These are phyloP conservation scores for Tremella mesenterica DNA, from an alignment of 768 basidiomycete genomes.

Conservation along the genomic window DNA sequence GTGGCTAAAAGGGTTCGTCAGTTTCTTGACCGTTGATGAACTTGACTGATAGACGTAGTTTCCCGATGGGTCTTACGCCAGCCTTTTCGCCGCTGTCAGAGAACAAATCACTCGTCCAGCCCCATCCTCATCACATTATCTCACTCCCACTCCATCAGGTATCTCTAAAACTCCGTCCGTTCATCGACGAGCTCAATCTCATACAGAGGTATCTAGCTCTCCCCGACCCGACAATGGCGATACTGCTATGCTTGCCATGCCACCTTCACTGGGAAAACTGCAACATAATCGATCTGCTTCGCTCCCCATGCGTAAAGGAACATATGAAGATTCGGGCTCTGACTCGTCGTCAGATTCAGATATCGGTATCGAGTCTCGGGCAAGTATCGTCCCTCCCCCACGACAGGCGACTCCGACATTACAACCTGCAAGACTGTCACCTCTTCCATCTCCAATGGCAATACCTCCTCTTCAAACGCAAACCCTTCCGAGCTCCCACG, in stretches of 20 bases:
- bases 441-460: background rate
- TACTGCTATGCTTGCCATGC: background rate
- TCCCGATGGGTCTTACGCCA: constrained; percentile 34
- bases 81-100: constrained; percentile 19
- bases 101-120: constrained; percentile 10
- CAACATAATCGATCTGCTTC: constrained; percentile 26
- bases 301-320: constrained; percentile 19
- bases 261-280: constrained; percentile 2
- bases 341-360: background rate
- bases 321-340: constrained; percentile 13
- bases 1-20: constrained; percentile 33
- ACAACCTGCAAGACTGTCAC: background rate
- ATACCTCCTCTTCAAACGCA: background rate
- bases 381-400: background rate
- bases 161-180: constrained; percentile 13
- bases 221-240: background rate
- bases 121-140: background rate
- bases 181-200: constrained; percentile 22
- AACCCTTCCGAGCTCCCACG: too few relatives aligned
- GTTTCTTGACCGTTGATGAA: background rate
- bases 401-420: background rate
- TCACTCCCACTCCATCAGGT: background rate
- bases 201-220: constrained; percentile 5
- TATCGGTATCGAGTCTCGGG: constrained; percentile 4
- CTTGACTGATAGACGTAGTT: constrained; percentile 15